Conservation (phyloP, 805 yeast genomes). For the Saccharomycopsis javanensis region DNA sequence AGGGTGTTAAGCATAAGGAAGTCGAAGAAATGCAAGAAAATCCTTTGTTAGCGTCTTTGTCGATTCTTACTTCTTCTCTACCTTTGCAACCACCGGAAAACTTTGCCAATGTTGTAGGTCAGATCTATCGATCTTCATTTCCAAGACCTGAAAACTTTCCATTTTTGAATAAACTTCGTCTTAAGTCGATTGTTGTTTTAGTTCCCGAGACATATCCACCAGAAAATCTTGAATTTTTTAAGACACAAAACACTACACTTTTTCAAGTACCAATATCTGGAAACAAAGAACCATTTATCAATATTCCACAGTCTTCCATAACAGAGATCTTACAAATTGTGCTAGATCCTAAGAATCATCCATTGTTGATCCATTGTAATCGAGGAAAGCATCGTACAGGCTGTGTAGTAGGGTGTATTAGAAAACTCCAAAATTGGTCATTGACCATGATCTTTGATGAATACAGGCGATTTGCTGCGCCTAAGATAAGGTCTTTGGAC, state of each 20-base stretch:
- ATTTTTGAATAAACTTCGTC: slow-evolving; percentile 49
- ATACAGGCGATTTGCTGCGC: slow-evolving; percentile 87
- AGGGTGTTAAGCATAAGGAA: neutral
- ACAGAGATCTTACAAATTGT: slow-evolving; percentile 76
- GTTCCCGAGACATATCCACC: slow-evolving; percentile 89
- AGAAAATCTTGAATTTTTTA: slow-evolving; percentile 58
- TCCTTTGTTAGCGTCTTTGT: neutral
- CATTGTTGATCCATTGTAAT: slow-evolving; percentile 88
- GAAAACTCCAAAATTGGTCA: slow-evolving; percentile 88
- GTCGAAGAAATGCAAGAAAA: neutral
- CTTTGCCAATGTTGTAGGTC: slow-evolving; percentile 70
- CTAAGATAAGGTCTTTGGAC: slow-evolving; percentile 91
- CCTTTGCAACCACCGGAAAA: slow-evolving; percentile 67
- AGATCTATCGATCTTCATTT: slow-evolving; percentile 79
- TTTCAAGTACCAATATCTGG: slow-evolving; percentile 92
- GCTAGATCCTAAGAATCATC: slow-evolving; percentile 79
- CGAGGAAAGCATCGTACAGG: slow-evolving; percentile 97
- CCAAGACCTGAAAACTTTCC: slow-evolving; percentile 78
- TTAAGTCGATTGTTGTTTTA: slow-evolving; percentile 71
- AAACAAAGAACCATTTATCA: slow-evolving; percentile 89
- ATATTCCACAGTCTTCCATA: slow-evolving; percentile 55
- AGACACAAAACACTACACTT: slow-evolving; percentile 50
- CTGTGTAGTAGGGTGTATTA: slow-evolving; percentile 84
- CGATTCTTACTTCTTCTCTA: neutral
- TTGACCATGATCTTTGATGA: slow-evolving; percentile 92